Percentiles rank a stretch among this genome's conserved stretches.
Conservation (phyloP, 352 stramenopile species). For the Globisporangium spiculum region DNA sequence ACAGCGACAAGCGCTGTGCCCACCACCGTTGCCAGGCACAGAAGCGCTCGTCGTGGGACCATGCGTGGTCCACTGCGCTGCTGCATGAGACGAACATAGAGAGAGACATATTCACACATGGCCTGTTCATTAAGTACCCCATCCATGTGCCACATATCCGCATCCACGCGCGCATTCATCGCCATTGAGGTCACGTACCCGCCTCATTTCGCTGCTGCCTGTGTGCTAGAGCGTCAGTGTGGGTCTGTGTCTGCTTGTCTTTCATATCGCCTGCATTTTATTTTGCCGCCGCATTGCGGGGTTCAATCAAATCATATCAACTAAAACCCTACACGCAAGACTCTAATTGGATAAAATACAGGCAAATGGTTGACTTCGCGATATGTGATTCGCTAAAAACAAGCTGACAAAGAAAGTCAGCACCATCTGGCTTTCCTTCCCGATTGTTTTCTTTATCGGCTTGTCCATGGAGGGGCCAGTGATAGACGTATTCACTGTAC, state of each 20-base stretch:
- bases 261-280: not conserved
- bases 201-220: slow-evolving; percentile 7
- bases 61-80: slow-evolving; percentile 12
- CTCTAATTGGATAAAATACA: not conserved
- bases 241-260: slow-evolving; percentile 1
- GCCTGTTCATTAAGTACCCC: not conserved
- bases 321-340: not conserved
- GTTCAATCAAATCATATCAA: slow-evolving; percentile 9
- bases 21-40: not conserved
- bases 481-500: not conserved
- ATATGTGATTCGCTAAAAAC: not conserved
- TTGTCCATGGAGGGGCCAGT: not conserved
- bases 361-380: too few relatives aligned
- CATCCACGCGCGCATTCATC: not conserved
- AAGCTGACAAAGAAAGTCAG: not conserved
- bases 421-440: slow-evolving; percentile 5
- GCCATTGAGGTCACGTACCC: not conserved
- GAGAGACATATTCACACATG: not conserved
- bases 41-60: slow-evolving; percentile 10
- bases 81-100: not conserved
- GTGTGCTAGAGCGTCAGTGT: slow-evolving; percentile 10
- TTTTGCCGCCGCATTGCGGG: not conserved
- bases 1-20: slow-evolving; percentile 14
- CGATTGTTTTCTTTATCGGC: not conserved
- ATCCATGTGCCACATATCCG: not conserved